Percentiles rank a stretch among this genome's conserved stretches.
These are phyloP conservation scores for Pyrenochaeta sp. DNA, from an alignment of 2,329 filamentous ascomycete genomes.

Conservation along the genomic window DNA sequence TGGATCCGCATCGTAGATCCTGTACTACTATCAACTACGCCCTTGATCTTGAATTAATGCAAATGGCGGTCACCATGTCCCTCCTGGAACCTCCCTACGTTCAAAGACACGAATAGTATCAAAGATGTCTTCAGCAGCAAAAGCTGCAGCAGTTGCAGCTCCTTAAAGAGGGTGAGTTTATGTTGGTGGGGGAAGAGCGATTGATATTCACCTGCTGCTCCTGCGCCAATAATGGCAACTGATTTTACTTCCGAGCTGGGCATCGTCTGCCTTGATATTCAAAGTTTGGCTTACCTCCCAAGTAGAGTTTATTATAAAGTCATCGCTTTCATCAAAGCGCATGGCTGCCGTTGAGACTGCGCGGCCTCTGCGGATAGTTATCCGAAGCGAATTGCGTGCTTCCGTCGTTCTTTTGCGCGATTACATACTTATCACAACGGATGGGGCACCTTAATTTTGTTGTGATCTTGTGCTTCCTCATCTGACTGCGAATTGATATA, in stretches of 20 bases:
- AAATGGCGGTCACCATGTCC: constrained; percentile 39
- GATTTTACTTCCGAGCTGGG: constrained; percentile 7
- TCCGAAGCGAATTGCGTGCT: constrained; percentile 17
- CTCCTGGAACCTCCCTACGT: constrained; percentile 43
- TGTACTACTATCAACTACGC: constrained; percentile 27
- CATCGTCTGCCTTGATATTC: too few relatives aligned
- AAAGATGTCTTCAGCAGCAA: constrained; percentile 45
- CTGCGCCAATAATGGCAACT: too few relatives aligned
- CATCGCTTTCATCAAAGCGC: too few relatives aligned
- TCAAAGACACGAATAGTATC: constrained; percentile 47
- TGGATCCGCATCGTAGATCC: constrained; percentile 62
- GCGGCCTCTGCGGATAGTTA: constrained; percentile 5
- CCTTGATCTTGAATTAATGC: neutral
- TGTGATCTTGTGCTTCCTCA: too few relatives aligned
- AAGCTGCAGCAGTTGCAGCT: constrained; percentile 45
- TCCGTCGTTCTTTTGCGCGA: constrained; percentile 9
- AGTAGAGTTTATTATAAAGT: too few relatives aligned
- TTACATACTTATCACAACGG: neutral
- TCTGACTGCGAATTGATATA: too few relatives aligned
- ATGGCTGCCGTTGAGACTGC: neutral
- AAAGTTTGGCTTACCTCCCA: too few relatives aligned
- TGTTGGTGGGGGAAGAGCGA: too few relatives aligned
- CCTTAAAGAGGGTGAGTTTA: constrained; percentile 23
- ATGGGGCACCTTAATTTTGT: neutral
- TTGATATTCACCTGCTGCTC: too few relatives aligned